These are phyloP conservation scores for Corymbia citriodora DNA, from an alignment of 441 rosid species.

Conservation along the genomic window DNA sequence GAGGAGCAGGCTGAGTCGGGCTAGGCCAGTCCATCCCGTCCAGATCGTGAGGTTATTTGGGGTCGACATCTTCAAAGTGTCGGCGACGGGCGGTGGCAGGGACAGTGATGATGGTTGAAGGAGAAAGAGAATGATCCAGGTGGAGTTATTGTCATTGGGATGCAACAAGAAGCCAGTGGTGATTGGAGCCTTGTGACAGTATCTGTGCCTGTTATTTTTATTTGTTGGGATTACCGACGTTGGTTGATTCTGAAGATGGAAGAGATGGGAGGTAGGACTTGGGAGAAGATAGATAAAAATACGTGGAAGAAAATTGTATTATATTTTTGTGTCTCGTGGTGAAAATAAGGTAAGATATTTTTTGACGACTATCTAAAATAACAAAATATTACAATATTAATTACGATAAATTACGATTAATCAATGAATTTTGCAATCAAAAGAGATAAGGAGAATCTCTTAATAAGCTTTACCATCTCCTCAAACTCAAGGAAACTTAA, in stretches of 20 bases:
- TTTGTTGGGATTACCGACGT: background rate
- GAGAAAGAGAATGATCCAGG: background rate
- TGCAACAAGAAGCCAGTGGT: background rate
- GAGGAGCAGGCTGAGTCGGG: background rate
- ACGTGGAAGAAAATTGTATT: background rate
- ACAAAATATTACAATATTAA: no score
- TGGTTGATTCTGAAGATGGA: background rate
- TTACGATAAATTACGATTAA: no score
- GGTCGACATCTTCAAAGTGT: background rate
- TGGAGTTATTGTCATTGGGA: background rate
- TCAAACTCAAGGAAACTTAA: background rate
- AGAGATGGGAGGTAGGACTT: background rate
- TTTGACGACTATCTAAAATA: background rate
- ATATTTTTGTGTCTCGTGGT: background rate
- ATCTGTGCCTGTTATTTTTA: background rate
- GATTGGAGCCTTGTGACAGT: background rate
- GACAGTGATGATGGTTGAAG: background rate
- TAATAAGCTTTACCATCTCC: background rate
- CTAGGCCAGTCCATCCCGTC: background rate
- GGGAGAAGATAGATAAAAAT: background rate
- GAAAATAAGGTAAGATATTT: background rate
- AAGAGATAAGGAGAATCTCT: background rate
- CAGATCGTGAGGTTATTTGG: background rate
- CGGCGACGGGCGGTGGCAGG: background rate
- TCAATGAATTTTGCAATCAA: background rate